Conservation (phyloP, 768 basidiomycete genomes). For the Scleroderma bovista region DNA sequence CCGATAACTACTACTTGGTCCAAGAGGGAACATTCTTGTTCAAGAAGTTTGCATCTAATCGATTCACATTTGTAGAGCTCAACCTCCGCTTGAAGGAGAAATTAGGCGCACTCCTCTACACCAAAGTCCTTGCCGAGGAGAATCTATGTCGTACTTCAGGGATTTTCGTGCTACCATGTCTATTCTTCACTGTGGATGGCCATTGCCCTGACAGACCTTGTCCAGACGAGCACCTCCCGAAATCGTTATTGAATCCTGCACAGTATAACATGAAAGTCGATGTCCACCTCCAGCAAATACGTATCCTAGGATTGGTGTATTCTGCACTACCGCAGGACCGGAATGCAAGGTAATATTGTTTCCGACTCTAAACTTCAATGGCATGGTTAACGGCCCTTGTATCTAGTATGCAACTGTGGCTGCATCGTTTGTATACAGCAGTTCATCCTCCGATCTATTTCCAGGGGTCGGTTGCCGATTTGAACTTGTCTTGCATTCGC, state of each 20-base stretch:
- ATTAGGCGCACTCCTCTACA: not conserved
- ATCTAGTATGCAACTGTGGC: constrained; percentile 25
- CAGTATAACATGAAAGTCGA: constrained; percentile 40
- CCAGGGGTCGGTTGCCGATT: constrained; percentile 39
- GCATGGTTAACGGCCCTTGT: not conserved
- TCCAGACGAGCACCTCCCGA: constrained; percentile 30
- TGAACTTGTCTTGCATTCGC: constrained; percentile 34
- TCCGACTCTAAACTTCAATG: not conserved
- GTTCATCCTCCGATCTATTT: constrained; percentile 41
- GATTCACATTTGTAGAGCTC: not conserved
- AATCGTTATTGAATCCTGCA: constrained; percentile 18
- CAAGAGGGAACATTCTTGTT: not conserved
- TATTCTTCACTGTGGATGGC: constrained; percentile 26
- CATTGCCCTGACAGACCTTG: constrained; percentile 33
- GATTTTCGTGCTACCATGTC: constrained; percentile 35
- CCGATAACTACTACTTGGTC: not conserved
- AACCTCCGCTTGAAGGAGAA: not conserved
- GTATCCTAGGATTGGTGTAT: constrained; percentile 35
- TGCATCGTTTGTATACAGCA: constrained; percentile 42
- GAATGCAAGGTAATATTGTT: constrained; percentile 5
- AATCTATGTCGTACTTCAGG: constrained; percentile 20
- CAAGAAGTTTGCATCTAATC: not conserved
- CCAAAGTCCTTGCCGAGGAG: not conserved
- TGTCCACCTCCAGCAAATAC: constrained; percentile 45
- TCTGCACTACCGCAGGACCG: constrained; percentile 7